Evolutionary conservation across 805 yeast species (phyloP), one percentile per base, ranked within the genome.

Genomic region (Lachancea meyersii): DNA sequence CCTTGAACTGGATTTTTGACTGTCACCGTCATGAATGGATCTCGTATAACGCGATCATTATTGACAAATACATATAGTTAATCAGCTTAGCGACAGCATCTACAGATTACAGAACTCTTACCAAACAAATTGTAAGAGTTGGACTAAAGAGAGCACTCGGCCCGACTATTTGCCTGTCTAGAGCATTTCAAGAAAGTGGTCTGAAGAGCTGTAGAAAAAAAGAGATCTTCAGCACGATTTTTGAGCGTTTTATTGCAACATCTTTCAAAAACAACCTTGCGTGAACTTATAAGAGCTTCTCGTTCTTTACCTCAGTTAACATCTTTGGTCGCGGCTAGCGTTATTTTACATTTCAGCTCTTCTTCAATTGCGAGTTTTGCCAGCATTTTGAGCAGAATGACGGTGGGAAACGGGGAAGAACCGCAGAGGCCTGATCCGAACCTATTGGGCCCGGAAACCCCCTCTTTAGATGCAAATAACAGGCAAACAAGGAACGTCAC

Each of bases 401-500:
- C 28, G n/a, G 37, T 7, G 3, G 28, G 28, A n/a, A 22, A 34
- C 19, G 22, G 26, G 4, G 37, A 34, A 5, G 37, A 34, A 22
- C 28, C 37, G 13, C 37, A 34, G 28, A 34, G 37, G n/a, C n/a
- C 37, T 5, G 30, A 23, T 22, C 30, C 34, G 13, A 34, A n/a
- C 19, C 20, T 21, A 7, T 16, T 22, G 14, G 20, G 23, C 4
- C 6, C 32, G 4, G 16, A 16, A n/a, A 18, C 6, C 16, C 5
- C 19, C 4, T 16, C 19, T 22, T 21, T 28, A n/a, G 30, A 13
- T 30, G 18, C 28, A 7, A 31, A 22, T 13, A n/a, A 23, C 18
- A 22, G 45, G 7, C 28, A 40, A 10, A 56, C 60, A 5, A 48
- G 61, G 35, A 51, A 55, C 41, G 54, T 60, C 16, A 58, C 61